A percentile compares a stretch with the other conserved stretches of the same genome.
These are phyloP conservation scores for Neurospora hispaniola DNA, from an alignment of 495 filamentous ascomycete species.

Conservation along the genomic window DNA sequence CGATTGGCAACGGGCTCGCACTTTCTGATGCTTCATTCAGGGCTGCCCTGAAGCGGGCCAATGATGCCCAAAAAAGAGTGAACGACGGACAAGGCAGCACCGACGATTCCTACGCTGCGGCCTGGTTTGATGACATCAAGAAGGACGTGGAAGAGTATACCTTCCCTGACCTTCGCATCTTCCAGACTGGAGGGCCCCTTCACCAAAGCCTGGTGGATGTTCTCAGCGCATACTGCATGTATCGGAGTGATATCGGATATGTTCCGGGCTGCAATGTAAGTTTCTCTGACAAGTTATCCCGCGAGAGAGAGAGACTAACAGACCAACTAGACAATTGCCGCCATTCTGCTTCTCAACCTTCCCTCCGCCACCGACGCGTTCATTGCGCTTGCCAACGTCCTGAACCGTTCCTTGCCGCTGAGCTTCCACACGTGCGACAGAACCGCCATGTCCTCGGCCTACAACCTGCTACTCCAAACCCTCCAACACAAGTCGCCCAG, in stretches of 20 bases:
- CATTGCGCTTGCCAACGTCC: slow-evolving; percentile 70
- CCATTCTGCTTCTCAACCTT: slow-evolving; percentile 76
- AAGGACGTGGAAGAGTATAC: slow-evolving; percentile 55
- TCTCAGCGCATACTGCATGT: slow-evolving; percentile 82
- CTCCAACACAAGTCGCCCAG: slow-evolving; percentile 61
- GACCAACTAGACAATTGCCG: slow-evolving; percentile 58
- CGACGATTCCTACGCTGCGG: slow-evolving; percentile 35
- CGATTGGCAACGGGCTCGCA: slow-evolving; percentile 82
- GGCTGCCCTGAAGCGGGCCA: slow-evolving; percentile 66
- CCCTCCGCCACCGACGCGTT: slow-evolving; percentile 63
- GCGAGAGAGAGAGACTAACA: slow-evolving; percentile 11
- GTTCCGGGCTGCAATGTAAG: slow-evolving; percentile 74
- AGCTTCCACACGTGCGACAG: slow-evolving; percentile 76
- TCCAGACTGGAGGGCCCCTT: slow-evolving; percentile 67
- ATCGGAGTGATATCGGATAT: slow-evolving; percentile 88
- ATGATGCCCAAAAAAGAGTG: slow-evolving; percentile 48
- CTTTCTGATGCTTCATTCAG: slow-evolving; percentile 66
- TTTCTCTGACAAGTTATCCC: slow-evolving; percentile 7
- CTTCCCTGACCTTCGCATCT: slow-evolving; percentile 76
- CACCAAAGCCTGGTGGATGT: slow-evolving; percentile 69
- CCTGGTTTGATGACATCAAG: slow-evolving; percentile 58
- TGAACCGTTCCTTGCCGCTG: slow-evolving; percentile 81
- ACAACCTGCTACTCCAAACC: slow-evolving; percentile 58
- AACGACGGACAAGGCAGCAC: slow-evolving; percentile 27
- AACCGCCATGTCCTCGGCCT: slow-evolving; percentile 58